Evolutionary conservation across 805 yeast species (phyloP).

Genomic region (Tetrapisispora nanseiensis): DNA sequence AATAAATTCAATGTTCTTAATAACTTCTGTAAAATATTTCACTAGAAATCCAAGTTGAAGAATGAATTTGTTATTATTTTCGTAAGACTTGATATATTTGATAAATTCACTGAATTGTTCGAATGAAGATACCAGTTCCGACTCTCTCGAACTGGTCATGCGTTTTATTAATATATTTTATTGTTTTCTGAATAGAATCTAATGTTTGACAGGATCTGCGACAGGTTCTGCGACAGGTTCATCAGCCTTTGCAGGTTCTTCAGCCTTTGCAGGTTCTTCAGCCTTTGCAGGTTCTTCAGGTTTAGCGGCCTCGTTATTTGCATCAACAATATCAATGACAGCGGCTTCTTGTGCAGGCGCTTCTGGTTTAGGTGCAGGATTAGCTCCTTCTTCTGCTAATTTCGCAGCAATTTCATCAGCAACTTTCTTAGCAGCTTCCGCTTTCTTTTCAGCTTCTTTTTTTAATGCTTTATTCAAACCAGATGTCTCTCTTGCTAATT

Average conservation of each 20-base stretch:
- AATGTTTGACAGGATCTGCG: too few species aligned
- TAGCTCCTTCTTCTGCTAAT: neutral
- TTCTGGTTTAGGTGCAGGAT: neutral
- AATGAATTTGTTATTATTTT: too few species aligned
- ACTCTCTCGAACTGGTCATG: too few species aligned
- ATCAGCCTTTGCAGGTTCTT: neutral
- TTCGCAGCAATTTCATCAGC: neutral
- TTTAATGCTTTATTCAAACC: constrained; percentile 1
- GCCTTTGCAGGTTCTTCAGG: neutral
- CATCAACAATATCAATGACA: neutral
- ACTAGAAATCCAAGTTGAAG: too few species aligned
- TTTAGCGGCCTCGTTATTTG: neutral
- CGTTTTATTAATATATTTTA: too few species aligned
- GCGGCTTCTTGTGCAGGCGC: neutral
- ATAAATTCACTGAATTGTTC: too few species aligned
- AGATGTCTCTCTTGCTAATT: neutral
- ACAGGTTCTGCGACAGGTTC: too few species aligned
- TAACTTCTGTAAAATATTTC: too few species aligned
- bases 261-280: neutral
- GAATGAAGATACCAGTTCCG: too few species aligned
- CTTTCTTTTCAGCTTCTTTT: neutral
- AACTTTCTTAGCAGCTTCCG: neutral
- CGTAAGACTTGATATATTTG: too few species aligned
- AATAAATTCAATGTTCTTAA: too few species aligned
- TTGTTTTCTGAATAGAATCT: too few species aligned